Conservation (phyloP, 2,329 filamentous ascomycete genomes). For the Aspergillus sp. region DNA sequence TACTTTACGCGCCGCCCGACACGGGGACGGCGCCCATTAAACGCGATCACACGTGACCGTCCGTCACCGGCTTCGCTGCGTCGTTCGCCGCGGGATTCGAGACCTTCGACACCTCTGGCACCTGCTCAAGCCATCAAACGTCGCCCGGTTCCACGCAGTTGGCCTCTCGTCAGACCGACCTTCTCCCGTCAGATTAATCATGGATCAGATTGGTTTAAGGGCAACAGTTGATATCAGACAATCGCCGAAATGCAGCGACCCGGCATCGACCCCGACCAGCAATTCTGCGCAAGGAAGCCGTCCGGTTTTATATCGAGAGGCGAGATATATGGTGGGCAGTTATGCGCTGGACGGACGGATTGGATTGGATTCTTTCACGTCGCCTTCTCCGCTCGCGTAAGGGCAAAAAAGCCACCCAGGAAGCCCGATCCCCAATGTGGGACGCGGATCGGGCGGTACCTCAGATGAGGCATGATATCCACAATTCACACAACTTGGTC, state of each 20-base stretch:
- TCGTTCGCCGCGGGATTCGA: slow-evolving; percentile 4
- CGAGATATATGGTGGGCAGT: neutral
- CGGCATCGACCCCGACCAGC: neutral
- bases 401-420: slow-evolving; percentile 11
- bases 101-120: slow-evolving; percentile 1
- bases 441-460: slow-evolving; percentile 35
- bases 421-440: slow-evolving; percentile 28
- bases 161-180: neutral
- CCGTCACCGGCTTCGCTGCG: neutral
- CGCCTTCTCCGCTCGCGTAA: slow-evolving; percentile 9
- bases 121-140: neutral
- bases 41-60: slow-evolving; percentile 35
- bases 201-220: neutral
- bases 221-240: neutral
- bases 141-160: neutral
- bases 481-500: slow-evolving; percentile 8
- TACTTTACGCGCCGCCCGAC: slow-evolving; percentile 18
- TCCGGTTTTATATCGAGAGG: neutral
- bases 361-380: slow-evolving; percentile 2
- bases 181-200: neutral
- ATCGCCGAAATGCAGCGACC: neutral
- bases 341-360: neutral
- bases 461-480: slow-evolving; percentile 13
- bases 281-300: slow-evolving; percentile 2
- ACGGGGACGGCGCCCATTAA: slow-evolving; percentile 19